Evolutionary conservation across 1,139 yeast genomes (phyloP).

Genomic region (Nakaseomyces kungkrabaensis): DNA sequence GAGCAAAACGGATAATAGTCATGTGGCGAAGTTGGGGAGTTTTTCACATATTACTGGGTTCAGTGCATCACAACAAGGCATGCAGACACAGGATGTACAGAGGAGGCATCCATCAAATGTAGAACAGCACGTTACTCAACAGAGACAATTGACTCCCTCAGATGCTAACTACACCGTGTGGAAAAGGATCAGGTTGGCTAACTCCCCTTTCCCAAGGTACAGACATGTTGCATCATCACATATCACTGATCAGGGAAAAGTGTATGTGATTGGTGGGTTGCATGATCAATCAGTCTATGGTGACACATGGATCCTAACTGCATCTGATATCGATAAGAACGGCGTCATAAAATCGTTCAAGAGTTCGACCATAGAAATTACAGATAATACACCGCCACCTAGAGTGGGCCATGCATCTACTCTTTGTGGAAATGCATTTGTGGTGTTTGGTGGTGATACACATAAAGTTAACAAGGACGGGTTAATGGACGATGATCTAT

Average conservation of each 20-base stretch:
- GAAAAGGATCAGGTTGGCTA: conserved; percentile 57
- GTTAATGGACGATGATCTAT: conserved; percentile 77
- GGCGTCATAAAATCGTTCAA: conserved; percentile 33
- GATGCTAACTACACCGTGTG: conserved; percentile 43
- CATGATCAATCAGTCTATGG: conserved; percentile 90
- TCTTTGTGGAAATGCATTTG: conserved; percentile 88
- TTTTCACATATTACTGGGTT: not conserved
- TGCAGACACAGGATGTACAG: not conserved
- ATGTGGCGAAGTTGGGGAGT: conserved; percentile 1
- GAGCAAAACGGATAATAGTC: not conserved
- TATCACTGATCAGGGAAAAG: conserved; percentile 70
- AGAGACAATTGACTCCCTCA: not conserved
- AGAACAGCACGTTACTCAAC: not conserved
- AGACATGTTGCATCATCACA: conserved; percentile 80
- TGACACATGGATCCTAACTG: conserved; percentile 76
- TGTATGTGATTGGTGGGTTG: conserved; percentile 89
- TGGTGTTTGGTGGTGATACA: conserved; percentile 95
- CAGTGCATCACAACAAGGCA: not conserved
- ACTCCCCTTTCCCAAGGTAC: conserved; percentile 89
- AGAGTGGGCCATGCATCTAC: conserved; percentile 94
- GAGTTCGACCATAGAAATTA: conserved; percentile 58
- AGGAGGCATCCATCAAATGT: not conserved
- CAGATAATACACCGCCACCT: conserved; percentile 79
- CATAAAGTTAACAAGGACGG: conserved; percentile 70
- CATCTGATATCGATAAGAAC: conserved; percentile 31